Evolutionary conservation across 1,139 yeast species (phyloP), one percentile per base, ranked within the genome.

Genomic region (Lodderomyces margitis): DNA sequence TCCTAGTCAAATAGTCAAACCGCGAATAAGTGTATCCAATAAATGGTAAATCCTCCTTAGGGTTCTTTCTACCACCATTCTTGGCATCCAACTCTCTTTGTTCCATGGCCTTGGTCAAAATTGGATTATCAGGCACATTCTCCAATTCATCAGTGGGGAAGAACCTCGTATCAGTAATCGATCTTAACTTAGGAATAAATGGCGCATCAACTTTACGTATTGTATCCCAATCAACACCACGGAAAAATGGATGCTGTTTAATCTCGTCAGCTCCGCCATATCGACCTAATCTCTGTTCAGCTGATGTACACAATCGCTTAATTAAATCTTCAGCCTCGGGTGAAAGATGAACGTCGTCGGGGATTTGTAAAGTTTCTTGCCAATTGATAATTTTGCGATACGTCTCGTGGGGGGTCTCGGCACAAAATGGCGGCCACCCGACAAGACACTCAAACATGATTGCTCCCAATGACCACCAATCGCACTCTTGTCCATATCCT

Each of bases 361-460:
- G 99, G 57, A 92, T 88, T 49, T 83, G 87, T 54, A 92, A 70
- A 2, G 96, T 83, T 58, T 92, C 97, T 58, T 87, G 94, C 91
- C 97, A 94, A 62, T 89, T 87, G 59, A 94, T 73, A 58, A 92
- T 92, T 76, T 92, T 94, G 46, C 95, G 76, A 63, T 92, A 92
- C 0, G 98, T 92, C 56, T 92, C 98, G 54, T 91, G 97, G n/a
- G 98, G 98, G 4, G 97, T 88, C 60, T 92, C 98, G 1, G 96
- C 86, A 66, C 98, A 94, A 66, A 92, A 92, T 43, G 99, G 99
- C 17, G 99, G 98, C 98, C 98, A 92, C 15, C 99, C 99, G 50
- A 92, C 88, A 49, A 92, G 72, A 71, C 98, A 92, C 70, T 92
- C 99, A 67, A 87, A 92, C 99, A 92, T 92, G 60, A 92, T 92